Conservation (phyloP, 2,329 filamentous ascomycete genomes). For the Cercospora brassicicola region DNA sequence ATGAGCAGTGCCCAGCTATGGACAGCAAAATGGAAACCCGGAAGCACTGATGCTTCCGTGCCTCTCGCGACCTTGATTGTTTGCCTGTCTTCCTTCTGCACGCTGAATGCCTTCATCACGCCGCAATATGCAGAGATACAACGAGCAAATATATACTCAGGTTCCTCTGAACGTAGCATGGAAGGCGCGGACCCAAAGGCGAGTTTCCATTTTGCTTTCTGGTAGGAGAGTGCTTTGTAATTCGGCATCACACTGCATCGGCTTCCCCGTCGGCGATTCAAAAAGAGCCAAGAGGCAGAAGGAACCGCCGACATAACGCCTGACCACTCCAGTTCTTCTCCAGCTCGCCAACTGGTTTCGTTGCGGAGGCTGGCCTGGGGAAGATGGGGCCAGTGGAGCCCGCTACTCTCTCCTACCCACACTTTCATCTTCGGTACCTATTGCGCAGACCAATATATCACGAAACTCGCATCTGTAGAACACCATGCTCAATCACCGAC, state of each 20-base stretch:
- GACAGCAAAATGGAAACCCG: too few species aligned
- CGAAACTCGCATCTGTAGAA: not conserved
- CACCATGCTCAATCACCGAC: not conserved
- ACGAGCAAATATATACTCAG: too few species aligned
- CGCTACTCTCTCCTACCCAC: not conserved
- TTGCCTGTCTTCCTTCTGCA: too few species aligned
- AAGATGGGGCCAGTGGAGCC: not conserved
- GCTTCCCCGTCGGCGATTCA: not conserved
- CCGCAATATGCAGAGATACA: too few species aligned
- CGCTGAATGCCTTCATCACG: too few species aligned
- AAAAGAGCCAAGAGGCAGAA: not conserved
- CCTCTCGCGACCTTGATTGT: too few species aligned
- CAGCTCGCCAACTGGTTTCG: not conserved
- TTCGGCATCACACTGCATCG: not conserved
- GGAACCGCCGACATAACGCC: slow-evolving; percentile 1
- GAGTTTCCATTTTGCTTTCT: too few species aligned
- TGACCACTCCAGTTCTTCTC: slow-evolving; percentile 9
- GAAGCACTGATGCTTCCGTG: too few species aligned
- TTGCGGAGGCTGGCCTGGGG: slow-evolving; percentile 1
- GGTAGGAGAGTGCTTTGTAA: not conserved
- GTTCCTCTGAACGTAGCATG: too few species aligned
- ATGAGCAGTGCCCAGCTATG: not conserved
- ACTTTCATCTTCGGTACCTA: not conserved
- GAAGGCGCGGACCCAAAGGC: too few species aligned
- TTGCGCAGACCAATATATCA: not conserved